Percentiles rank a stretch among this genome's conserved stretches.
These are phyloP conservation scores for Fusarium decemcellulare DNA, from an alignment of 2,329 filamentous ascomycete species.

Conservation along the genomic window DNA sequence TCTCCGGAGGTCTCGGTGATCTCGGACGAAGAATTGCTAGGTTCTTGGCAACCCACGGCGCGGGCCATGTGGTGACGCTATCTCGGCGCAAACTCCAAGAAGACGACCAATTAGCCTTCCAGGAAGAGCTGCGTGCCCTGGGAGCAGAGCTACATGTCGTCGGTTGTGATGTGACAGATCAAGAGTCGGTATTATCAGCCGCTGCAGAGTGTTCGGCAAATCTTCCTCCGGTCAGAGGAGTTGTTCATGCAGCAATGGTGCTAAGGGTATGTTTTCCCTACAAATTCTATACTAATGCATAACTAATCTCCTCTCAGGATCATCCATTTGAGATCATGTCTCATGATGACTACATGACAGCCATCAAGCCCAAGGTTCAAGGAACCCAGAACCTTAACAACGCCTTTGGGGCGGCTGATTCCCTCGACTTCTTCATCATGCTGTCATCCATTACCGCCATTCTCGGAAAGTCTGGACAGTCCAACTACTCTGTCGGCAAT, in stretches of 20 bases:
- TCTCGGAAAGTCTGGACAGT: constrained; percentile 22
- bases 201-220: constrained; percentile 11
- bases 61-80: constrained; percentile 24
- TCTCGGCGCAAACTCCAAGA: constrained; percentile 22
- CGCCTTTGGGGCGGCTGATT: constrained; percentile 12
- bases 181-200: constrained; percentile 14
- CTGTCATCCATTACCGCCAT: constrained; percentile 30
- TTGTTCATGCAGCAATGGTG: constrained; percentile 29
- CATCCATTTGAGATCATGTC: constrained; percentile 28
- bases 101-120: constrained; percentile 4
- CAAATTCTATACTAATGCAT: neutral
- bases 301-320: constrained; percentile 6
- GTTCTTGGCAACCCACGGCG: constrained; percentile 20
- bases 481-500: constrained; percentile 28
- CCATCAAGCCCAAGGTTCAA: constrained; percentile 30
- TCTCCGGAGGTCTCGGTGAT: constrained; percentile 44
- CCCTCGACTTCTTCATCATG: constrained; percentile 36
- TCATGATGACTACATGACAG: constrained; percentile 18
- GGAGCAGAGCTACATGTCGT: constrained; percentile 17
- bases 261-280: constrained; percentile 13
- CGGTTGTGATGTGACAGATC: constrained; percentile 25
- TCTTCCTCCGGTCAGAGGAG: constrained; percentile 20
- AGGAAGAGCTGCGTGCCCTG: constrained; percentile 5
- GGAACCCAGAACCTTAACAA: constrained; percentile 28
- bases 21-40: constrained; percentile 25